phyloP scores from a whole-genome alignment of 805 yeast genomes.

The Clavispora vitiphila region DNA sequence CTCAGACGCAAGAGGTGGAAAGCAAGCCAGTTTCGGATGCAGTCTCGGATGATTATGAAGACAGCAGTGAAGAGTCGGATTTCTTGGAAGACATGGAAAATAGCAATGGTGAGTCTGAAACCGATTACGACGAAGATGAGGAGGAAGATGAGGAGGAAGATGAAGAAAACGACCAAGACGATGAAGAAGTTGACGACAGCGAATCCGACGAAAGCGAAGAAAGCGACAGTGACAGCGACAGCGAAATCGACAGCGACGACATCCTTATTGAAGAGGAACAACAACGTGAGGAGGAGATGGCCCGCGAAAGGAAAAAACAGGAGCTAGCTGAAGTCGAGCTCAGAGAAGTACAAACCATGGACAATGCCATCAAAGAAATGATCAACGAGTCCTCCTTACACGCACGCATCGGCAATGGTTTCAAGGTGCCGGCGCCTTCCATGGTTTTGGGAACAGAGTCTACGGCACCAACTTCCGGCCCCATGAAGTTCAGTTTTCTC shows the following conservation, averaged over 20 bases:
- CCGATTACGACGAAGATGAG: slow-evolving; percentile 5
- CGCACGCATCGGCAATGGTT: slow-evolving; percentile 1
- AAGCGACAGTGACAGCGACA: not conserved
- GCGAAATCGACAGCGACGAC: not conserved
- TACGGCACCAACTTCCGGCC: slow-evolving; percentile 20
- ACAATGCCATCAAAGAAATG: slow-evolving; percentile 47
- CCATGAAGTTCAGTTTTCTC: slow-evolving; percentile 43
- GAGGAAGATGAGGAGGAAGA: slow-evolving; percentile 10
- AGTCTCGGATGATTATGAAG: slow-evolving; percentile 5
- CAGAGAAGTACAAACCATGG: slow-evolving; percentile 48
- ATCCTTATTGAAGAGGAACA: slow-evolving; percentile 13
- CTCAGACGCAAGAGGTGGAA: not conserved
- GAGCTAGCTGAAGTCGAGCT: slow-evolving; percentile 3
- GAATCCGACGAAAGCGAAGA: slow-evolving; percentile 11
- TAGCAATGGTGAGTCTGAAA: slow-evolving; percentile 14
- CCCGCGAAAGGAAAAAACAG: not conserved
- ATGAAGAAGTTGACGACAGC: slow-evolving; percentile 12
- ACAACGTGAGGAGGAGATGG: slow-evolving; percentile 19
- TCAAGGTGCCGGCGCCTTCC: slow-evolving; percentile 24
- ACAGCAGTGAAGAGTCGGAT: not conserved
- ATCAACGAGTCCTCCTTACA: not conserved
- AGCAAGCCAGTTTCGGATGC: slow-evolving; percentile 6
- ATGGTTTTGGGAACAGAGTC: slow-evolving; percentile 1
- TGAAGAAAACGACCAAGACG: slow-evolving; percentile 8
- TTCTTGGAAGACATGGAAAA: not conserved